Evolutionary conservation across 2,329 filamentous ascomycete species (phyloP).

Genomic region (Magnaporthiopsis poae): DNA sequence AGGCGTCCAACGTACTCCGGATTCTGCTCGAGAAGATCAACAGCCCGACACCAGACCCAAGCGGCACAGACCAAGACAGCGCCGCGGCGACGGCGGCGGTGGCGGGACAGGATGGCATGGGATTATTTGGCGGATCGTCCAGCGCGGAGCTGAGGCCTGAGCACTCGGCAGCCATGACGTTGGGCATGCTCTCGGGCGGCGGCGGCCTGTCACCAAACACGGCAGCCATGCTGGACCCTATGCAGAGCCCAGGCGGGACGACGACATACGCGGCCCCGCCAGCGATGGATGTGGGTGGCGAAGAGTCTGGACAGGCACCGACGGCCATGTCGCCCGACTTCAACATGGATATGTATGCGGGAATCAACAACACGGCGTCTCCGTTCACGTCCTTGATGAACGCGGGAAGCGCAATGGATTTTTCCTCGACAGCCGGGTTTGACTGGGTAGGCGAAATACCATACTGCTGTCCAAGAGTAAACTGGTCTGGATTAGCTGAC

Average conservation of each 20-base stretch:
- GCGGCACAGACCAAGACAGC: slow-evolving; percentile 8
- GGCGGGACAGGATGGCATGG: neutral
- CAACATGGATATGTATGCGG: slow-evolving; percentile 23
- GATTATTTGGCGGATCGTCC: slow-evolving; percentile 5
- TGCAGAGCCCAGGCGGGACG: slow-evolving; percentile 29
- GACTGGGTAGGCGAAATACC: slow-evolving; percentile 42
- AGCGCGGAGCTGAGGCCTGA: slow-evolving; percentile 24
- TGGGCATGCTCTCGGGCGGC: slow-evolving; percentile 32
- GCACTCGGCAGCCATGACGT: slow-evolving; percentile 30
- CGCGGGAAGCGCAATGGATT: slow-evolving; percentile 32
- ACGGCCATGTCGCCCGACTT: slow-evolving; percentile 29
- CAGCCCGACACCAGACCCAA: slow-evolving; percentile 24
- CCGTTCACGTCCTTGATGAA: slow-evolving; percentile 46
- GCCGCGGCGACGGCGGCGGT: neutral
- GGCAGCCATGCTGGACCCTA: slow-evolving; percentile 18
- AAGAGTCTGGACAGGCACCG: slow-evolving; percentile 15
- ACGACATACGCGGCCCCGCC: slow-evolving; percentile 26
- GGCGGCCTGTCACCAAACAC: slow-evolving; percentile 23
- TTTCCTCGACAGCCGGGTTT: slow-evolving; percentile 36
- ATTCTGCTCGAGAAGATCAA: slow-evolving; percentile 76
- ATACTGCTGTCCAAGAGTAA: neutral
- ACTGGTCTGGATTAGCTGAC: neutral
- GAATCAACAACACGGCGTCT: slow-evolving; percentile 28
- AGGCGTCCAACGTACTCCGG: slow-evolving; percentile 69
- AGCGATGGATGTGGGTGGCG: slow-evolving; percentile 27